phyloP scores from a whole-genome alignment of 2,329 filamentous ascomycete genomes.

The Fusarium zealandicum region DNA sequence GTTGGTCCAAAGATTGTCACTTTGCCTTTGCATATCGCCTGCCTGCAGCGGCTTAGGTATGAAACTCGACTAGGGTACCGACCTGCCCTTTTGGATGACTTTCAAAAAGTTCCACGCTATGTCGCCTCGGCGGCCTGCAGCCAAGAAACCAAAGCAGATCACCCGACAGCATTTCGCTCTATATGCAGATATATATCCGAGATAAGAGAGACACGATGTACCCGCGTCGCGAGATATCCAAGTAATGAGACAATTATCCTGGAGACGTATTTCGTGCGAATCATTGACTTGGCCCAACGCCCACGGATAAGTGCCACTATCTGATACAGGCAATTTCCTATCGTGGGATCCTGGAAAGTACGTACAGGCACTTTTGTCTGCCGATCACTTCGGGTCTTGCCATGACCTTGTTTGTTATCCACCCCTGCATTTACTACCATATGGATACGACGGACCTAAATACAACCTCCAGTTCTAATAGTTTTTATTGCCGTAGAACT shows the following conservation, averaged over 20 bases:
- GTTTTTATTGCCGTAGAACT: no score
- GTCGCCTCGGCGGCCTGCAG: slow-evolving; percentile 24
- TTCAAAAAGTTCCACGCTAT: slow-evolving; percentile 29
- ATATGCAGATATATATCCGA: not conserved
- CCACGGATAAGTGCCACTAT: no score
- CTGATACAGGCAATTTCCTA: no score
- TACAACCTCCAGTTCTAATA: no score
- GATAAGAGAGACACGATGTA: not conserved
- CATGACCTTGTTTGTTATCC: no score
- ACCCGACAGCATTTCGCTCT: slow-evolving; percentile 25
- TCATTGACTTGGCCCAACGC: no score
- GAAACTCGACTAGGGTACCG: slow-evolving; percentile 1
- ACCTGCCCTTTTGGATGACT: slow-evolving; percentile 29
- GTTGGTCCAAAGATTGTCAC: slow-evolving; percentile 11
- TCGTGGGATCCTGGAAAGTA: no score
- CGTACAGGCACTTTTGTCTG: no score
- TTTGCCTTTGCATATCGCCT: slow-evolving; percentile 14
- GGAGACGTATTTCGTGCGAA: no score
- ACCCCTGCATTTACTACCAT: no score
- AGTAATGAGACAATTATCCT: not conserved
- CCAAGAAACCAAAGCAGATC: slow-evolving; percentile 21
- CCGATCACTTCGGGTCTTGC: no score
- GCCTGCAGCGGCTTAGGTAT: slow-evolving; percentile 30
- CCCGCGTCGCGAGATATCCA: not conserved
- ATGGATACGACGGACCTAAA: no score